phyloP scores from a whole-genome alignment of 2,329 filamentous ascomycete genomes.

The Aspergillus puulaauensis region DNA sequence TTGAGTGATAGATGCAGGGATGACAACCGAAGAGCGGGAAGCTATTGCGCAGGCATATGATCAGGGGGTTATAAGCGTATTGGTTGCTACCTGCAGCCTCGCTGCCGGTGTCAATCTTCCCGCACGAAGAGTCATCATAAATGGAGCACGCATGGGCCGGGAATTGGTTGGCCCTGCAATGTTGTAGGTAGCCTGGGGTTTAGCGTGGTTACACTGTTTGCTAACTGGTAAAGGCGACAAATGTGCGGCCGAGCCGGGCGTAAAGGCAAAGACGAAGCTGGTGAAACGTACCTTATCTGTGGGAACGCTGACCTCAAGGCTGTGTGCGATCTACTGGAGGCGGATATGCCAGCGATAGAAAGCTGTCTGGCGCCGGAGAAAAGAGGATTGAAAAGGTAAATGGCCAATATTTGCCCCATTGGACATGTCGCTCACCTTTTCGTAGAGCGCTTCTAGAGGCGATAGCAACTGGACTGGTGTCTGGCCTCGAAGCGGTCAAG shows the following conservation, averaged over 20 bases:
- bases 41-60: slow-evolving; percentile 71
- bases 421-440: slow-evolving; percentile 11
- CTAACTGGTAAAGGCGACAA: slow-evolving; percentile 55
- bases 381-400: slow-evolving; percentile 64
- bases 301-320: slow-evolving; percentile 66
- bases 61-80: slow-evolving; percentile 64
- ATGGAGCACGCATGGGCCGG: slow-evolving; percentile 72
- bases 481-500: slow-evolving; percentile 61
- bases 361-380: slow-evolving; percentile 70
- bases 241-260: slow-evolving; percentile 77
- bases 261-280: slow-evolving; percentile 74
- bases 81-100: slow-evolving; percentile 75
- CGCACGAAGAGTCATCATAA: slow-evolving; percentile 71
- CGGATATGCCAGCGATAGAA: slow-evolving; percentile 67
- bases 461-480: slow-evolving; percentile 67
- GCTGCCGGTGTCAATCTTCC: slow-evolving; percentile 79
- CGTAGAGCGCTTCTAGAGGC: slow-evolving; percentile 68
- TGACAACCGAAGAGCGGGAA: slow-evolving; percentile 74
- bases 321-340: slow-evolving; percentile 69
- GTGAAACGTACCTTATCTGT: slow-evolving; percentile 76
- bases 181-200: slow-evolving; percentile 47
- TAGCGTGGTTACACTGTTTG: background rate
- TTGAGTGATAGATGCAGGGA: slow-evolving; percentile 40
- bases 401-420: background rate
- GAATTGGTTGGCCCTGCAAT: slow-evolving; percentile 76